Conservation (phyloP, 1,284 basidiomycete species). For the Ceratobasidium sp. region DNA sequence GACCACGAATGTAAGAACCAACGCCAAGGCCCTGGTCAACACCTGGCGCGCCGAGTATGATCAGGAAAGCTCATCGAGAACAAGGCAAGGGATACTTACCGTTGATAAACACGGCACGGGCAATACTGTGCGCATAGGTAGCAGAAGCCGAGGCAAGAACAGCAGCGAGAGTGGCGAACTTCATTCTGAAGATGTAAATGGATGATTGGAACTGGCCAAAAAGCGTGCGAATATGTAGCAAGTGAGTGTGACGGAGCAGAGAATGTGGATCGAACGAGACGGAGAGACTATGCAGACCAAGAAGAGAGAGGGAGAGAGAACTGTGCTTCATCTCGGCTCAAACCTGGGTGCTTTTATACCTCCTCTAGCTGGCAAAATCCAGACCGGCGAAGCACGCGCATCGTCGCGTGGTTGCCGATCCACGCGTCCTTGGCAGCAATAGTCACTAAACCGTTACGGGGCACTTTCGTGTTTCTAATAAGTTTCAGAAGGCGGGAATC, state of each 20-base stretch:
- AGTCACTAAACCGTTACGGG: too few species aligned
- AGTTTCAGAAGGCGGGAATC: too few species aligned
- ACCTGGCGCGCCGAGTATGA: background rate
- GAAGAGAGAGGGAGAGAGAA: conserved; percentile 5
- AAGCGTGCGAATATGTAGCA: background rate
- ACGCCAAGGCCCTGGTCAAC: conserved; percentile 19
- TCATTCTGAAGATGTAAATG: conserved; percentile 8
- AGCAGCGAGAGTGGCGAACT: conserved; percentile 29
- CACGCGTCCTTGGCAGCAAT: too few species aligned
- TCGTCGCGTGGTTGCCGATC: background rate
- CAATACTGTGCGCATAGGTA: background rate
- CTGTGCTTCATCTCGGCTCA: background rate
- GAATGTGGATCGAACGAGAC: conserved; percentile 29
- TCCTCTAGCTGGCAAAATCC: too few species aligned
- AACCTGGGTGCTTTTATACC: background rate
- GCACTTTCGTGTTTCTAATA: too few species aligned
- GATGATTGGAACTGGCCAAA: conserved; percentile 10
- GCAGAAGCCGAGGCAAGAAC: conserved; percentile 27
- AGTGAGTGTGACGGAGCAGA: background rate
- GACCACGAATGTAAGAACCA: conserved; percentile 29
- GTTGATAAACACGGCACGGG: conserved; percentile 7
- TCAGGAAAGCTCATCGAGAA: background rate
- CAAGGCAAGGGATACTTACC: background rate
- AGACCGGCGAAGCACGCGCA: background rate
- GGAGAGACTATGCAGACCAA: background rate